Evolutionary conservation across 208 protist genomes (phyloP).

Genomic region (Blastocrithidia nonstop): DNA sequence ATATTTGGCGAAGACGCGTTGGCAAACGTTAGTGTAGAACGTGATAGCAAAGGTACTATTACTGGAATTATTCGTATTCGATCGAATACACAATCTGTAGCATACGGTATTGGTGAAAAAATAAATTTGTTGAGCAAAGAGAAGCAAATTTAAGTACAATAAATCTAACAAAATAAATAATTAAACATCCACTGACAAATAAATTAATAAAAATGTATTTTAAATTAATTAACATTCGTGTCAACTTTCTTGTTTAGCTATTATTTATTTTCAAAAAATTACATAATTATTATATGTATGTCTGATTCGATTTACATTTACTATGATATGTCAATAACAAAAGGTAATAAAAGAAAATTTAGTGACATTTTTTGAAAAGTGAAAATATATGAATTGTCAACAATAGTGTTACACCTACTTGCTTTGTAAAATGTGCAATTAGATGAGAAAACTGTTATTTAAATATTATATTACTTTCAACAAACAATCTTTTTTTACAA

Average conservation of each 20-base stretch:
- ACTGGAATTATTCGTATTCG: constrained; percentile 94
- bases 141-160: no score
- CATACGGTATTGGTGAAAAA: constrained; percentile 95
- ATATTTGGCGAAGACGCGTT: constrained; percentile 97
- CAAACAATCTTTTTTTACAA: no score
- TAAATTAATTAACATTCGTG: constrained; percentile 2
- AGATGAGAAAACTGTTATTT: no score
- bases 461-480: no score
- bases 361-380: no score
- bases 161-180: constrained; percentile 9
- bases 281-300: no score
- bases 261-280: constrained; percentile 3
- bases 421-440: no score
- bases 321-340: no score
- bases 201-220: background rate
- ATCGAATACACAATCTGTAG: constrained; percentile 95
- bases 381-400: no score
- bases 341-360: no score
- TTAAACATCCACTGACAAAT: background rate
- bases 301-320: no score
- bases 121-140: constrained; percentile 70
- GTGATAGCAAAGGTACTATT: constrained; percentile 58
- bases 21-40: constrained; percentile 90
- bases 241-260: constrained; percentile 1
- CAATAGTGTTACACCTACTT: no score